Evolutionary conservation across 2,329 filamentous ascomycete genomes (phyloP), one percentile per base, ranked within the genome.

Genomic region (Nectriaceae sp.): DNA sequence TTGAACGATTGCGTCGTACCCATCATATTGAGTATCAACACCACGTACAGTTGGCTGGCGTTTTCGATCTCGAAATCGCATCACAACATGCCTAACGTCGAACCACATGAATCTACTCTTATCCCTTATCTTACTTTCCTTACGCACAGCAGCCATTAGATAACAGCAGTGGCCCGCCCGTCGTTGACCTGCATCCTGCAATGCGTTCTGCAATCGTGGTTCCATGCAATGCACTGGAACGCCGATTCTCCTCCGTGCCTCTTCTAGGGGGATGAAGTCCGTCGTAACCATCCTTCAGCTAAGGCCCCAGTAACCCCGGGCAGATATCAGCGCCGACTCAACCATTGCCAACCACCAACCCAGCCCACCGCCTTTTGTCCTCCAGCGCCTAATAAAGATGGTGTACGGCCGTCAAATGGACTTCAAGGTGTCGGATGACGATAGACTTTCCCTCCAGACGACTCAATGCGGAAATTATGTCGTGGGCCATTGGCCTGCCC

Each of bases 141-240:
- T 6, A 13, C 24, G 52, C 46, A 60, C 8, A 18, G 5, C 50
- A 46, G 21, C 47, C 43, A 45, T 37, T 20, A 40, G 37, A 42
- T 49, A 31, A 38, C 41, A 42, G 26, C 40, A 31, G 8, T 31
- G 46, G 44, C 49, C 59, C 59, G 56, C 55, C 40, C 38, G 44
- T 43, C 47, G 21, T 53, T 51, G 44, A 47, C 50, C 42, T 58
- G 57, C 57, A 57, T 54, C 44, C 41, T 49, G 26, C 33, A n/a
- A n/a, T 15, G 26, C 33, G 8, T 11, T 6, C 45, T 60, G 56
- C 52, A 47, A 35, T 50, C 46, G 49, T 58, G 55, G 59, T 53
- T 61, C 52, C 57, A 57, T 59, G 52, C 42, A 58, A 53, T 53
- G 50, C 49, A 37, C 49, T 20, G 42, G 46, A 22, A 47, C 47